phyloP scores from a whole-genome alignment of 495 filamentous ascomycete genomes.

The Trichoderma erinaceum region DNA sequence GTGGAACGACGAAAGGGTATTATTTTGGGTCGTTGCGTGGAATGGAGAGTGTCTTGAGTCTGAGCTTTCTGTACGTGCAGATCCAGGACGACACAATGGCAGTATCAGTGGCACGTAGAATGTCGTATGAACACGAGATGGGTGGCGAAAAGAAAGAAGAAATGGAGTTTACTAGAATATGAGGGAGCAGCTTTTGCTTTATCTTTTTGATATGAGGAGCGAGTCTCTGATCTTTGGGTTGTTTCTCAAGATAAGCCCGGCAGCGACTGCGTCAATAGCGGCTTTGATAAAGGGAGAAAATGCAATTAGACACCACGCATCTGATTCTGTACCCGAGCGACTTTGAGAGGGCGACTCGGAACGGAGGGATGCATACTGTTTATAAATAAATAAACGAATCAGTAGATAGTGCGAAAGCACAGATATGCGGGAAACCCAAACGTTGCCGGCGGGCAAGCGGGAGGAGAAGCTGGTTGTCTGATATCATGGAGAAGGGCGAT shows the following conservation, averaged over 20 bases:
- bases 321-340: neutral
- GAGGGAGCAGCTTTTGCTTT: neutral
- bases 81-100: neutral
- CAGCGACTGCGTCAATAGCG: neutral
- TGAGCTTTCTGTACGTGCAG: neutral
- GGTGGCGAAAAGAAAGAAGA: neutral
- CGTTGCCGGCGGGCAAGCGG: neutral
- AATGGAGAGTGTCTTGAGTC: neutral
- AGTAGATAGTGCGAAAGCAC: too few species aligned
- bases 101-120: neutral
- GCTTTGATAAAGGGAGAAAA: neutral
- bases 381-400: neutral
- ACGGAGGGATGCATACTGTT: neutral
- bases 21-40: neutral
- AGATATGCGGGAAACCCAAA: neutral
- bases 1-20: neutral
- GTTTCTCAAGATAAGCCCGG: neutral
- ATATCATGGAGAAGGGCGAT: slow-evolving; percentile 1
- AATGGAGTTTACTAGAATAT: neutral
- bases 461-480: neutral
- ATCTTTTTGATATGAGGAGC: neutral
- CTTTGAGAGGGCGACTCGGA: neutral
- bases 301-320: neutral
- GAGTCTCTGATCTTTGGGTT: neutral
- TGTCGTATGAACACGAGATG: neutral